Evolutionary conservation across 164 flowering plant species (phyloP).

Genomic region (Vitis labrusca): DNA sequence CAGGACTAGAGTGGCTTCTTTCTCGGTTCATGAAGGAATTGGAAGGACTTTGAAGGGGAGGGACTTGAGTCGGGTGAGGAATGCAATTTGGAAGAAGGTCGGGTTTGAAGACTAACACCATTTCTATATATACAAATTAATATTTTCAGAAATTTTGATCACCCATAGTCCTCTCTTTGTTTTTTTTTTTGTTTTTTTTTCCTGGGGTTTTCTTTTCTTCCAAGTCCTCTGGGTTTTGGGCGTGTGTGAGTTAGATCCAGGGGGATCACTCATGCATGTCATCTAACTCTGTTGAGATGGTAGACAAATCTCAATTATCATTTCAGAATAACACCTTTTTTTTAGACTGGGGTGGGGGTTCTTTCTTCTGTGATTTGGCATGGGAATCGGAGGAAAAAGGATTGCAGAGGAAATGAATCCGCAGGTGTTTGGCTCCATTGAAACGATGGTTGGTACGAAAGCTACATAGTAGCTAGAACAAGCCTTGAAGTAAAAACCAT

Average conservation of each 20-base stretch:
- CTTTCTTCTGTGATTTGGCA: no score
- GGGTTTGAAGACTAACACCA: slow-evolving; percentile 38
- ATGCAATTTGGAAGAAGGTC: slow-evolving; percentile 42
- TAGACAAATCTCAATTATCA: background rate
- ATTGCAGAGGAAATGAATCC: no score
- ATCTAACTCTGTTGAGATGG: background rate
- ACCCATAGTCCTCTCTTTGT: background rate
- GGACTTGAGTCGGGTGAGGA: slow-evolving; percentile 38
- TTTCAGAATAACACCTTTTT: background rate
- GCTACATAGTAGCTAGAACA: slow-evolving; percentile 16
- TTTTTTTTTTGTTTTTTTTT: background rate
- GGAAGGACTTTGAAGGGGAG: slow-evolving; percentile 53
- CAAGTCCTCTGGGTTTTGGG: no score
- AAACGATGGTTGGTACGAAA: slow-evolving; percentile 22
- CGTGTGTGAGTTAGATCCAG: no score
- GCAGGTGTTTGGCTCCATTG: no score
- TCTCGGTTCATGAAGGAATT: slow-evolving; percentile 48
- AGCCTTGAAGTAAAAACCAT: slow-evolving; percentile 13
- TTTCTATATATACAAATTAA: background rate
- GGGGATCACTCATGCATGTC: no score
- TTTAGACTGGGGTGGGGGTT: background rate
- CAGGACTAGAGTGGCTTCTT: slow-evolving; percentile 36
- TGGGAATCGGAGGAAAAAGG: no score
- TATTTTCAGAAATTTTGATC: background rate
- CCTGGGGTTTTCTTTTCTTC: background rate